Evolutionary conservation across 1,139 yeast genomes (phyloP).

Genomic region (Spencermartinsiella ligniputridi): DNA sequence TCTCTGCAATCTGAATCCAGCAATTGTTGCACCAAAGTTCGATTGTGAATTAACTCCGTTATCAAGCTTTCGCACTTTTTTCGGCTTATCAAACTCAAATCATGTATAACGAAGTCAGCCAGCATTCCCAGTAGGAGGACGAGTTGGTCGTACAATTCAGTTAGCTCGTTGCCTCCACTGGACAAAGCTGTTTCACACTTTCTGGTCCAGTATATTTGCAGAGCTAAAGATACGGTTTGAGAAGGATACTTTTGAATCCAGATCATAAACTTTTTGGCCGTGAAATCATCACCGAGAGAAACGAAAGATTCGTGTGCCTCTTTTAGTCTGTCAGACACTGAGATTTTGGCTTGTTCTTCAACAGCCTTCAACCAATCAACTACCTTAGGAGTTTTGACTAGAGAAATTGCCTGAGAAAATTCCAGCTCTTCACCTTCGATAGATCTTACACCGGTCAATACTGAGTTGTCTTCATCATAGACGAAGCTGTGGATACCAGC

Average conservation of each 20-base stretch:
- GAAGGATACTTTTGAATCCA: slow-evolving; percentile 45
- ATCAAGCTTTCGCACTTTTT: slow-evolving; percentile 55
- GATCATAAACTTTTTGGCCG: slow-evolving; percentile 19
- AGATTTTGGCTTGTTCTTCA: slow-evolving; percentile 45
- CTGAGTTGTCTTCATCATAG: slow-evolving; percentile 37
- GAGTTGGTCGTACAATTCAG: slow-evolving; percentile 13
- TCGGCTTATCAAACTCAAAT: slow-evolving; percentile 36
- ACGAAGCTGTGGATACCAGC: slow-evolving; percentile 53
- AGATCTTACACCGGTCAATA: slow-evolving; percentile 51
- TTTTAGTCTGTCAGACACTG: slow-evolving; percentile 42
- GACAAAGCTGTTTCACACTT: slow-evolving; percentile 36
- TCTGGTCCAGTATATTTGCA: slow-evolving; percentile 57
- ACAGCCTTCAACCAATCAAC: slow-evolving; percentile 63
- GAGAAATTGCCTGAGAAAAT: slow-evolving; percentile 44
- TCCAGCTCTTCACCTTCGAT: slow-evolving; percentile 57
- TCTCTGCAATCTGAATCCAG: slow-evolving; percentile 14
- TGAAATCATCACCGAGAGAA: slow-evolving; percentile 11
- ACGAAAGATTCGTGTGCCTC: slow-evolving; percentile 29
- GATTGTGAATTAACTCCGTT: slow-evolving; percentile 64
- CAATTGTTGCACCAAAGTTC: slow-evolving; percentile 39
- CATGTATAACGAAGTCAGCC: slow-evolving; percentile 33
- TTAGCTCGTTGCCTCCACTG: slow-evolving; percentile 11
- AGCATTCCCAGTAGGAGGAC: slow-evolving; percentile 26
- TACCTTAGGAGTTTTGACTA: slow-evolving; percentile 42
- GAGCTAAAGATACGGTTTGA: slow-evolving; percentile 55